Evolutionary conservation across 2,329 filamentous ascomycete species (phyloP), one percentile per base, ranked within the genome.

Genomic region (Colletotrichum karsti): DNA sequence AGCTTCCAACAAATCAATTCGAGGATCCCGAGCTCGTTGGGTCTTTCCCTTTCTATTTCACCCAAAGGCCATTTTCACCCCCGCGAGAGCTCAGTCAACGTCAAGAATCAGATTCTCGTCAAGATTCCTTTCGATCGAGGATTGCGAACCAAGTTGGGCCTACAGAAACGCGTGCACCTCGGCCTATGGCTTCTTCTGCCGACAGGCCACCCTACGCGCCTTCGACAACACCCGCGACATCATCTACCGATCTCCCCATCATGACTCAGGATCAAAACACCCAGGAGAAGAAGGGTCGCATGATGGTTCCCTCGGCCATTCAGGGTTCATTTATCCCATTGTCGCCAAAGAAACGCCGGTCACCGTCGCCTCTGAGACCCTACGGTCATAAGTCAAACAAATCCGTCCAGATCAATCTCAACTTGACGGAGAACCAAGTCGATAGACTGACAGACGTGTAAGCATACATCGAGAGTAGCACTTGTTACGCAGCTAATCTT

Each of bases 381-480:
- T 13, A 15, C 15, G 33, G 33, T 12, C 75, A 77, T 2, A 72
- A 73, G 20, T 61, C 71, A 18, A 77, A 80, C 20, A 78, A 82
- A 48, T 80, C 80, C 3, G 75, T 86, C 20, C 80, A 83, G 41
- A 79, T 86, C 30, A 82, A 83, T 24, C 78, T 86, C 71, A 84
- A 84, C 68, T 70, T 86, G 61, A 86, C 83, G 5, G 82, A 85
- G 50, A 80, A 78, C 0, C 83, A 86, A 67, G 81, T 86, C 77
- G 81, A 85, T 63, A 82, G 78, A 66, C 76, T 86, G 46, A 81
- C 84, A 4, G 78, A 82, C 53, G 82, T 79, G 84, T 85, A 77
- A 68, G 82, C 48, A 28, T 20, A 12, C 10, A 22, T 3, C 24
- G 20, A 35, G 35, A 20, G n/a, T 22, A 18, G 8, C 24, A 33